phyloP scores from a whole-genome alignment of 176 grass and related monocot genomes.

The Zoysia pacifica region DNA sequence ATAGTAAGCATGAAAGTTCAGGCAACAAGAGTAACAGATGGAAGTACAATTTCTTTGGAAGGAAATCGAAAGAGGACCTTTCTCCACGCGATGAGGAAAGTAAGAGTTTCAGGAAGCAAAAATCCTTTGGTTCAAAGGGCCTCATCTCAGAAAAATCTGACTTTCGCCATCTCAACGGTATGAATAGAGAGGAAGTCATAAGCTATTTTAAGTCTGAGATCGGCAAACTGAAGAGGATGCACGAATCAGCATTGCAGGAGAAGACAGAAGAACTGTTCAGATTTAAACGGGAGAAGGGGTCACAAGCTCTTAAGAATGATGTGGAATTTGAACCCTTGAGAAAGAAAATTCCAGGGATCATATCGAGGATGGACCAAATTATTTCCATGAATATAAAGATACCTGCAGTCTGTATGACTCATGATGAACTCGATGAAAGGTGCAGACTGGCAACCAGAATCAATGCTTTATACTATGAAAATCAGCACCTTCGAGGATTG shows the following conservation, averaged over 20 bases:
- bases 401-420: slow-evolving; percentile 41
- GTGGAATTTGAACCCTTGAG: slow-evolving; percentile 81
- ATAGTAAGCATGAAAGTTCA: slow-evolving; percentile 57
- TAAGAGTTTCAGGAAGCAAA: slow-evolving; percentile 52
- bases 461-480: slow-evolving; percentile 73
- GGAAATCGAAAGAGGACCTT: slow-evolving; percentile 60
- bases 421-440: slow-evolving; percentile 55
- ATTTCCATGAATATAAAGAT: slow-evolving; percentile 60
- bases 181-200: slow-evolving; percentile 73
- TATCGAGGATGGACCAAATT: slow-evolving; percentile 75
- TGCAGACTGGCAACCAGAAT: slow-evolving; percentile 58
- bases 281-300: slow-evolving; percentile 85
- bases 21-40: slow-evolving; percentile 68
- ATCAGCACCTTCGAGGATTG: slow-evolving; percentile 70
- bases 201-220: slow-evolving; percentile 94
- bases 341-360: slow-evolving; percentile 75
- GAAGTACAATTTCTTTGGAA: slow-evolving; percentile 73
- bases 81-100: slow-evolving; percentile 56
- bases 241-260: slow-evolving; percentile 75
- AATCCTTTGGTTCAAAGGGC: slow-evolving; percentile 54
- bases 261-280: slow-evolving; percentile 94
- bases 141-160: slow-evolving; percentile 71
- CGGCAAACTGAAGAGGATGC: slow-evolving; percentile 77
- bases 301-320: slow-evolving; percentile 72
- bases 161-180: slow-evolving; percentile 74